Conservation (phyloP, 2,329 filamentous ascomycete genomes). For the Cercospora brassicicola region DNA sequence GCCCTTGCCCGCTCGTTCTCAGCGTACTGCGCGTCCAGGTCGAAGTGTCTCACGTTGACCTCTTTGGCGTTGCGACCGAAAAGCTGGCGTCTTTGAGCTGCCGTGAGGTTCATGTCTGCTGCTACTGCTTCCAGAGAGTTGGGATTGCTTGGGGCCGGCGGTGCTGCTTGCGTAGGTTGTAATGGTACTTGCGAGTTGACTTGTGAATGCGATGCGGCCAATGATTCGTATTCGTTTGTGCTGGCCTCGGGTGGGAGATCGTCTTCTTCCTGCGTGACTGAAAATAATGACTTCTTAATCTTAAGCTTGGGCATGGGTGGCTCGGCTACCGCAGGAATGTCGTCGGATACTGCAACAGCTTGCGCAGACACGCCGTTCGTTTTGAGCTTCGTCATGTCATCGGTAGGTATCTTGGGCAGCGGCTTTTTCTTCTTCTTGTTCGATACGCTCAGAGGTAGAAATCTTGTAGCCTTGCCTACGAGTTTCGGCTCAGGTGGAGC, state of each 20-base stretch:
- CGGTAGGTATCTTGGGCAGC: constrained; percentile 15
- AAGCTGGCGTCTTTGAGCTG: constrained; percentile 74
- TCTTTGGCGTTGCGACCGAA: constrained; percentile 65
- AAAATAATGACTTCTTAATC: constrained; percentile 69
- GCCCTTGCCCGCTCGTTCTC: constrained; percentile 77
- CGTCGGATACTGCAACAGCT: background rate
- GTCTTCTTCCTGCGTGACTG: constrained; percentile 52
- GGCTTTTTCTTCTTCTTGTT: constrained; percentile 71
- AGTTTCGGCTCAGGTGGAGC: constrained; percentile 61
- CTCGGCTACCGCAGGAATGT: constrained; percentile 5
- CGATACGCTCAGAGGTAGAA: constrained; percentile 82
- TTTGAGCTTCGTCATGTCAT: constrained; percentile 5
- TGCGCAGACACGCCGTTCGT: constrained; percentile 1
- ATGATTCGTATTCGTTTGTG: constrained; percentile 40
- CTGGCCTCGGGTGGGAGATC: constrained; percentile 8
- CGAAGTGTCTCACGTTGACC: constrained; percentile 74
- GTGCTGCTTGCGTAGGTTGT: constrained; percentile 6
- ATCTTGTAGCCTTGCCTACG: constrained; percentile 79
- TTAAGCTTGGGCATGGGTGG: constrained; percentile 55
- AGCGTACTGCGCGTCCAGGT: constrained; percentile 82
- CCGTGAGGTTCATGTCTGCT: constrained; percentile 74
- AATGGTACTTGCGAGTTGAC: background rate
- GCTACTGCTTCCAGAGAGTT: constrained; percentile 71
- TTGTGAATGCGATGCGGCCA: constrained; percentile 31
- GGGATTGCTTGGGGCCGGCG: constrained; percentile 21